A percentile compares a stretch with the other conserved stretches of the same genome.
Evolutionary conservation across 1,139 yeast species (phyloP).

Genomic region (Magnusiomyces magnusii): DNA sequence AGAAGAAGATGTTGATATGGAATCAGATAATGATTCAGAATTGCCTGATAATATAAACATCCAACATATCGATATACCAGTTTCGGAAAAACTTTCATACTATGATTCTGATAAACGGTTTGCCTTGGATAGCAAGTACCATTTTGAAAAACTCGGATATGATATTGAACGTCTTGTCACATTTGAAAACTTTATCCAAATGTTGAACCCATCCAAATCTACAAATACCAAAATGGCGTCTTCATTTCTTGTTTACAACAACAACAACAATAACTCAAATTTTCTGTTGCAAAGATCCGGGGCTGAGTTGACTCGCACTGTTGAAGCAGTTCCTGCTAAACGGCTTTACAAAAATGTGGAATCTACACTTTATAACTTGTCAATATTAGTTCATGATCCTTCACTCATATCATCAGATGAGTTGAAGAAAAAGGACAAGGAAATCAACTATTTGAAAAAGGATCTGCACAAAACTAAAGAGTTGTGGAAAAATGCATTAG

Average conservation of each 20-base stretch:
- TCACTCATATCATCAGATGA: not conserved
- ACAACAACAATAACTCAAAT: not conserved
- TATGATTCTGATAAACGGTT: not conserved
- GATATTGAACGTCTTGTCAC: not conserved
- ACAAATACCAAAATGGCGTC: not conserved
- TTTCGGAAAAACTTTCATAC: not conserved
- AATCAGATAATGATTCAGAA: not conserved
- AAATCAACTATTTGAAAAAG: not conserved
- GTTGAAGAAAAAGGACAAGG: not conserved
- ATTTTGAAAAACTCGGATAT: not conserved
- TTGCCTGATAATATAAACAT: not conserved
- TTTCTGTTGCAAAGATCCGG: not conserved
- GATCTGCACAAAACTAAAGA: not conserved
- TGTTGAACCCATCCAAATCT: not conserved
- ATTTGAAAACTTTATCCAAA: not conserved
- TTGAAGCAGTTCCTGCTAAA: not conserved
- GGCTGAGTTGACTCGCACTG: not conserved
- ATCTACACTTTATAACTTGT: not conserved
- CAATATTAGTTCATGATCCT: not conserved
- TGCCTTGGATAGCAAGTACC: not conserved
- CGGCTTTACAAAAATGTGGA: not conserved
- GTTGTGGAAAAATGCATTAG: conserved; percentile 2
- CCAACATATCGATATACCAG: not conserved
- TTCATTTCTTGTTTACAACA: not conserved
- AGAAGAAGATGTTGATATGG: not conserved